These are phyloP conservation scores for Penicillium odoratum DNA, from an alignment of 495 filamentous ascomycete genomes.

Conservation along the genomic window DNA sequence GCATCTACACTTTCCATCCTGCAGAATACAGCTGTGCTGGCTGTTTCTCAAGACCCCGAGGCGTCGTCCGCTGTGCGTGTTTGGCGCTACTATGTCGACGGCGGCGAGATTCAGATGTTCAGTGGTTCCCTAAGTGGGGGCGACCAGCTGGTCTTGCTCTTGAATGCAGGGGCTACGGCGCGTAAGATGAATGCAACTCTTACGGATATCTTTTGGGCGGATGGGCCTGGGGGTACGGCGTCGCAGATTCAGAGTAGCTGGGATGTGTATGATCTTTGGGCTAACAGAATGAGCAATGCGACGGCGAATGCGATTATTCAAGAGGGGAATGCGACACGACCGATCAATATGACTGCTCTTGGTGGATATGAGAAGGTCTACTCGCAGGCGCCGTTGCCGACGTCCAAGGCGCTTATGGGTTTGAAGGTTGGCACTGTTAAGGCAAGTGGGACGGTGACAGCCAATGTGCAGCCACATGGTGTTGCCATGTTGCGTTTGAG, in stretches of 20 bases:
- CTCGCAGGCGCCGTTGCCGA: constrained; percentile 32
- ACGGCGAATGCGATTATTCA: constrained; percentile 45
- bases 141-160: constrained; percentile 48
- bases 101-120: constrained; percentile 52
- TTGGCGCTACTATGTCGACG: constrained; percentile 39
- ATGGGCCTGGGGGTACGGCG: constrained; percentile 39
- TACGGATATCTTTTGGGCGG: constrained; percentile 54
- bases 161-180: constrained; percentile 46
- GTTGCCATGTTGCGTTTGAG: constrained; percentile 48
- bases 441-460: constrained; percentile 39
- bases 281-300: constrained; percentile 47
- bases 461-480: constrained; percentile 44
- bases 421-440: constrained; percentile 39
- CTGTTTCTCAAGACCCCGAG: constrained; percentile 46
- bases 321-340: constrained; percentile 27
- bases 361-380: constrained; percentile 42
- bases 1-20: constrained; percentile 34
- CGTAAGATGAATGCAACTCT: constrained; percentile 52
- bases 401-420: constrained; percentile 37
- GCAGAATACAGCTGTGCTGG: constrained; percentile 46
- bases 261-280: constrained; percentile 61
- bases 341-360: constrained; percentile 36
- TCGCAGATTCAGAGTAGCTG: constrained; percentile 38
- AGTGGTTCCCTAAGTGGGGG: constrained; percentile 41
- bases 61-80: constrained; percentile 35